Evolutionary conservation across 2,329 filamentous ascomycete species (phyloP), one percentile per base, ranked within the genome.

Genomic region (Neonectria neomacrospora): DNA sequence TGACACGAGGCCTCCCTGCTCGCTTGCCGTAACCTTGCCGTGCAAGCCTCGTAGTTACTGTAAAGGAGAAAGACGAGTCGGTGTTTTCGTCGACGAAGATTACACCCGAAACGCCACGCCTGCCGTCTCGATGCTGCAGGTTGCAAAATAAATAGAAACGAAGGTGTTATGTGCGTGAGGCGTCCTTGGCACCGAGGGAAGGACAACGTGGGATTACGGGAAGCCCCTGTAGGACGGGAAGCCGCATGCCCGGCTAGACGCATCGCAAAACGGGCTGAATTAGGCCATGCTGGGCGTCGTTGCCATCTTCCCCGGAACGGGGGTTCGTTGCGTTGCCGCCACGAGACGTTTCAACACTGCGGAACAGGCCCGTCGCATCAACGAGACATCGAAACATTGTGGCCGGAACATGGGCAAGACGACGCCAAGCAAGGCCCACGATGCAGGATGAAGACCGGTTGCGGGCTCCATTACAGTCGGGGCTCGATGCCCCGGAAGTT

Each of bases 401-500:
- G n/a, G 12, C 10, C 56, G 45, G 58, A 47, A 47, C 60, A 58
- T 34, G 32, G 11, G 42, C 32, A 18, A 22, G 50, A 22, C 23
- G 28, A 62, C 37, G 52, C 32, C 63, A 11, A 16, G 23, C 44
- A 50, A 50, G 26, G 18, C 18, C 18, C n/a, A n/a, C 5, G 30
- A 44, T 30, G 44, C 52, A 55, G 53, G 28, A 51, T 20, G 16
- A 50, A 22, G 58, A 30, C 28, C 12, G 20, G 39, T 44, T 52
- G 54, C 14, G 16, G 39, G 34, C 23, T 28, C 23, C 42, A 70
- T 83, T 84, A 97, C 79, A 97, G 81, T 70, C 92, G 88, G 78
- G 91, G 94, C 80, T 97, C 93, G 63, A 96, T 83, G 48, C 88
- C 86, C 63, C 88, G 85, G 78, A 88, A 84, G 61, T 80, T 86